phyloP scores from a whole-genome alignment of 257 asterid genomes.

The Lycium ferocissimum region DNA sequence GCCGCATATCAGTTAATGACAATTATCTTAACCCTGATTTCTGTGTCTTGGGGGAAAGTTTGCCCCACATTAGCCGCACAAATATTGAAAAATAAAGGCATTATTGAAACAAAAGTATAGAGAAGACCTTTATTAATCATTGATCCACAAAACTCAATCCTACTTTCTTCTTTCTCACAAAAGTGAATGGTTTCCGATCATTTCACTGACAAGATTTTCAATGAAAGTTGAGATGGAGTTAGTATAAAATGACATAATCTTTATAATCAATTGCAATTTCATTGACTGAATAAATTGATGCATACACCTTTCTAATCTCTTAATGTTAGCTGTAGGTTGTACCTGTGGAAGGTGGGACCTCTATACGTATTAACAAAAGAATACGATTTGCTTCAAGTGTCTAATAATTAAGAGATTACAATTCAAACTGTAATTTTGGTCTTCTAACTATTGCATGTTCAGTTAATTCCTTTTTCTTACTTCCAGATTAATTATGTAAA shows the following conservation, averaged over 20 bases:
- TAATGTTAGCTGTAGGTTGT: no score
- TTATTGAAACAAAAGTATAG: neutral
- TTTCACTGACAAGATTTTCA: neutral
- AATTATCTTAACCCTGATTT: conserved; percentile 20
- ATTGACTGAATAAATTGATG: no score
- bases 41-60: neutral
- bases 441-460: neutral
- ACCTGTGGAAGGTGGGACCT: neutral
- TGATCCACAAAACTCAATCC: neutral
- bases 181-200: neutral
- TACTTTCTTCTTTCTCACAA: neutral
- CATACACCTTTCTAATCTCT: no score
- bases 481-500: neutral
- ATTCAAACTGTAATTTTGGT: no score
- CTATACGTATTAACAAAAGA: neutral
- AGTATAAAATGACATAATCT: neutral
- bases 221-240: neutral
- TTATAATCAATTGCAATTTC: no score
- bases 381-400: no score
- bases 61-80: neutral
- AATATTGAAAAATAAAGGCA: neutral
- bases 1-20: conserved; percentile 21
- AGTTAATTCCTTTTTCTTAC: neutral
- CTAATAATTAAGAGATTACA: neutral
- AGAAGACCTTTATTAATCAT: neutral